Percentiles rank a stretch among this genome's conserved stretches.
Conservation (phyloP, 78 protist species). For the Cavenderia fasciculata region DNA sequence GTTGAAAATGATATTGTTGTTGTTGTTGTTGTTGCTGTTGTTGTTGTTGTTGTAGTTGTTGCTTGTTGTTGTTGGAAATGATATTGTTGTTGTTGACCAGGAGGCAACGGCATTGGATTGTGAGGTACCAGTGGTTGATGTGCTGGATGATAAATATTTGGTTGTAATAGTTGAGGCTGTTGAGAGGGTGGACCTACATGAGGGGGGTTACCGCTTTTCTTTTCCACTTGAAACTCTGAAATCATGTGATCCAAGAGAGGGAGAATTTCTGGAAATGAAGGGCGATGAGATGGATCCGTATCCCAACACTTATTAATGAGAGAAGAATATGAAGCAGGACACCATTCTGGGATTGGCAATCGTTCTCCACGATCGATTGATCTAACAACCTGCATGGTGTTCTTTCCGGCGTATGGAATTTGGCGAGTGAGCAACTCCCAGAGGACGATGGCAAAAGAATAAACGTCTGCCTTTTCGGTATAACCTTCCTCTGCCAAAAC, state of each 20-base stretch:
- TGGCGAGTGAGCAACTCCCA: constrained; percentile 76
- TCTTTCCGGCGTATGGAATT: constrained; percentile 75
- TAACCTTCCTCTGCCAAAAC: constrained; percentile 56
- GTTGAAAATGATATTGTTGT: neutral
- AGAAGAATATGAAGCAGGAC: constrained; percentile 50
- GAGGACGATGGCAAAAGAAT: constrained; percentile 57
- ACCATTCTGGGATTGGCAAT: constrained; percentile 57
- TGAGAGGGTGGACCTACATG: constrained; percentile 56
- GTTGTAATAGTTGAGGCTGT: constrained; percentile 1
- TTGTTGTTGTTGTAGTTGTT: neutral
- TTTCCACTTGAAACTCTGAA: constrained; percentile 38
- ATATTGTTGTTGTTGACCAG: neutral
- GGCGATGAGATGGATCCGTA: constrained; percentile 74
- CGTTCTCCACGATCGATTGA: constrained; percentile 73
- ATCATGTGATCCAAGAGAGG: constrained; percentile 59
- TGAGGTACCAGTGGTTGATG: neutral
- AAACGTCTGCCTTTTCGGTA: constrained; percentile 78
- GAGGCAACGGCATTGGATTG: neutral
- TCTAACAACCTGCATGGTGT: constrained; percentile 70
- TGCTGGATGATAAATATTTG: neutral
- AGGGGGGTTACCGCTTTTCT: constrained; percentile 25
- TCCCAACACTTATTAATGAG: constrained; percentile 74
- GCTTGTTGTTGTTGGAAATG: neutral
- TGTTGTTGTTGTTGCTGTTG: neutral
- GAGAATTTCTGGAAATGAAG: constrained; percentile 70